A percentile compares a stretch with the other conserved stretches of the same genome.
These are phyloP conservation scores for Mycosphaerella arachidis DNA, from an alignment of 2,329 filamentous ascomycete species.

Conservation along the genomic window DNA sequence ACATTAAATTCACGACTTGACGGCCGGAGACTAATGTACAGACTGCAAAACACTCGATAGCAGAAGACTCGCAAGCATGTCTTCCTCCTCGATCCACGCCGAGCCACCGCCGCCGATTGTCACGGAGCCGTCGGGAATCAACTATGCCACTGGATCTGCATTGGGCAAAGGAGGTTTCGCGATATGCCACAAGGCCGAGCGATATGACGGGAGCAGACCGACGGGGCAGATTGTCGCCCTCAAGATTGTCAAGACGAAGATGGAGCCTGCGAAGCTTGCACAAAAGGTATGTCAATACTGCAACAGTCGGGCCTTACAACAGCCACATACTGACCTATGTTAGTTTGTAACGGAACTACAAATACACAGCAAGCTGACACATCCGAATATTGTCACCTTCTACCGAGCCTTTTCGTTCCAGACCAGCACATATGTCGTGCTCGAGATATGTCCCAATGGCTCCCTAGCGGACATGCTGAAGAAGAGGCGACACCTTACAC, in stretches of 20 bases:
- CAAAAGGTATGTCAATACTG: conserved; percentile 59
- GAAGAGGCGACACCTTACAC: conserved; percentile 80
- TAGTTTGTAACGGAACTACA: conserved; percentile 79
- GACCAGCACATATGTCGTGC: conserved; percentile 83
- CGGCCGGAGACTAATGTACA: conserved; percentile 3
- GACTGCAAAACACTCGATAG: neutral
- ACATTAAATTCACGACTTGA: neutral
- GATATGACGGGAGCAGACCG: conserved; percentile 51
- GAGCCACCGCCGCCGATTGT: conserved; percentile 54
- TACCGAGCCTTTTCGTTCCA: conserved; percentile 88
- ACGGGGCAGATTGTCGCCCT: conserved; percentile 66
- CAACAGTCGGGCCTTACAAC: neutral
- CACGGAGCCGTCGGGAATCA: conserved; percentile 64
- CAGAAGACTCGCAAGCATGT: conserved; percentile 15
- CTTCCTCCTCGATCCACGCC: conserved; percentile 43
- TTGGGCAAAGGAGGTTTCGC: conserved; percentile 79
- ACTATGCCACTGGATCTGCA: conserved; percentile 69
- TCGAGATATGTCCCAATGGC: conserved; percentile 92
- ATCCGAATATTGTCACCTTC: conserved; percentile 94
- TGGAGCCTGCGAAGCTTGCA: conserved; percentile 73
- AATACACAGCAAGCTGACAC: conserved; percentile 96
- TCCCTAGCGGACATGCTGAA: conserved; percentile 98
- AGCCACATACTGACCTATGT: conserved; percentile 6
- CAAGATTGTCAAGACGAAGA: conserved; percentile 79
- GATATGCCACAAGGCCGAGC: conserved; percentile 70